Evolutionary conservation across 1,284 basidiomycete species (phyloP).

Genomic region (Porogramme epimiltina): DNA sequence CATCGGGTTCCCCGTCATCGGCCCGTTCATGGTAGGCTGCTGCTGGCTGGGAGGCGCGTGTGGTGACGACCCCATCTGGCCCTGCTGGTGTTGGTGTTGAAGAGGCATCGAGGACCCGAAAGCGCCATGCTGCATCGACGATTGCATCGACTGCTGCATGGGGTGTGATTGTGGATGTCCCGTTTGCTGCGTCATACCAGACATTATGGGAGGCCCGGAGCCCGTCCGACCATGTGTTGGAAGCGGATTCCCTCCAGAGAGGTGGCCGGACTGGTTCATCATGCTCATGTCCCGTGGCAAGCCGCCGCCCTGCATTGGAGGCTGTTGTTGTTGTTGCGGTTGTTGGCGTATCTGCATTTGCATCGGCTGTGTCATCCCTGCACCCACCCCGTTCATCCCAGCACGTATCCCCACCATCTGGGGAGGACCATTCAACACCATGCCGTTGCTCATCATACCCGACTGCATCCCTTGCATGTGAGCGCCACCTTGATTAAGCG

Average conservation of each 20-base stretch:
- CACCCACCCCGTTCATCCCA: slow-evolving; percentile 30
- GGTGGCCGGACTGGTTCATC: slow-evolving; percentile 34
- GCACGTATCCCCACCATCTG: slow-evolving; percentile 27
- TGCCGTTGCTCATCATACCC: slow-evolving; percentile 33
- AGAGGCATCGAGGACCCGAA: slow-evolving; percentile 46
- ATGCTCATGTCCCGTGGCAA: slow-evolving; percentile 45
- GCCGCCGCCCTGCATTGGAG: slow-evolving; percentile 33
- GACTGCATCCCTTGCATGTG: slow-evolving; percentile 43
- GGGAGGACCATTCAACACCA: slow-evolving; percentile 21
- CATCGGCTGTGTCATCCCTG: slow-evolving; percentile 21
- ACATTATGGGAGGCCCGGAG: slow-evolving; percentile 50
- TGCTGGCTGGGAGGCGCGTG: slow-evolving; percentile 24
- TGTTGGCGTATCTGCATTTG: slow-evolving; percentile 27
- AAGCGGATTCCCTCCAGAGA: slow-evolving; percentile 38
- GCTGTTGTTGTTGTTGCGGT: slow-evolving; percentile 22
- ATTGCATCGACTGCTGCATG: slow-evolving; percentile 36
- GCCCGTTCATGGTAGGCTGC: slow-evolving; percentile 18
- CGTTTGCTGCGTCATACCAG: slow-evolving; percentile 49
- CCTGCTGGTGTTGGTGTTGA: slow-evolving; percentile 12
- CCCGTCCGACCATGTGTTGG: slow-evolving; percentile 42
- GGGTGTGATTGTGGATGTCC: slow-evolving; percentile 41
- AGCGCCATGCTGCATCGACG: slow-evolving; percentile 33
- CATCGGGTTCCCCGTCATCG: slow-evolving; percentile 24
- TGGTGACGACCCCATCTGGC: slow-evolving; percentile 23
- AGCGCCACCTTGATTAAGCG: slow-evolving; percentile 37